Percentiles rank a stretch among this genome's conserved stretches.
Evolutionary conservation across 2,329 filamentous ascomycete genomes (phyloP).

Genomic region (Ampelomyces quisqualis): DNA sequence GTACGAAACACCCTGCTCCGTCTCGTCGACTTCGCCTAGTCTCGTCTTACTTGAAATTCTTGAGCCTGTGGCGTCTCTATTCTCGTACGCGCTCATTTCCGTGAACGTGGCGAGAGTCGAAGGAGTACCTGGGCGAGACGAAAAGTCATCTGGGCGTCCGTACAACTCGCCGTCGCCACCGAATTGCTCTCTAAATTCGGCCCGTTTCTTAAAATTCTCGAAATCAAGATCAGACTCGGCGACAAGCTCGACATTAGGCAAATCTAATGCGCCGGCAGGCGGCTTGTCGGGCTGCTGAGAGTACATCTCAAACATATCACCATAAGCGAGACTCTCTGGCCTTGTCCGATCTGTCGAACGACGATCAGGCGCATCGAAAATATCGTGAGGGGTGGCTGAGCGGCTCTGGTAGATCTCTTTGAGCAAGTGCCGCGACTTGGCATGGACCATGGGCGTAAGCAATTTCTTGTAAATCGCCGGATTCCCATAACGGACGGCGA

Average conservation of each 20-base stretch:
- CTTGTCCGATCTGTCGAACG: slow-evolving; percentile 34
- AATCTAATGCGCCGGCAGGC: neutral
- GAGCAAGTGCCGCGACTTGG: slow-evolving; percentile 81
- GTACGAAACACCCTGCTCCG: slow-evolving; percentile 29
- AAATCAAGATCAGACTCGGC: slow-evolving; percentile 84
- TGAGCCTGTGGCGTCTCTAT: slow-evolving; percentile 13
- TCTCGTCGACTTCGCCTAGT: slow-evolving; percentile 17
- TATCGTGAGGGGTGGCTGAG: slow-evolving; percentile 56
- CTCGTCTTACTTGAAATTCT: slow-evolving; percentile 25
- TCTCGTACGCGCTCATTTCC: slow-evolving; percentile 18
- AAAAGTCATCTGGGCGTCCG: slow-evolving; percentile 61
- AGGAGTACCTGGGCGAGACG: slow-evolving; percentile 39
- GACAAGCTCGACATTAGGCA: slow-evolving; percentile 78
- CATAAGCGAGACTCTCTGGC: slow-evolving; percentile 65
- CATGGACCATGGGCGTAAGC: slow-evolving; percentile 78
- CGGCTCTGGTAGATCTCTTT: slow-evolving; percentile 81
- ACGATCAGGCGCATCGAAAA: slow-evolving; percentile 30
- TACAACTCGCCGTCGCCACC: slow-evolving; percentile 65
- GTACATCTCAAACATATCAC: slow-evolving; percentile 74
- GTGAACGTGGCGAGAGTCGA: slow-evolving; percentile 33
- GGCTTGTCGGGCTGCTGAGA: slow-evolving; percentile 55
- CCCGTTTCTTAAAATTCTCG: slow-evolving; percentile 82
- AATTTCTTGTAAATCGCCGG: slow-evolving; percentile 75
- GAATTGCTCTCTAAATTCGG: slow-evolving; percentile 83
- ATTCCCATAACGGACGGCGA: slow-evolving; percentile 79